Base-by-base conservation (phyloP, 345 rosid species). In the Gossypium ekmanianum region DNA sequence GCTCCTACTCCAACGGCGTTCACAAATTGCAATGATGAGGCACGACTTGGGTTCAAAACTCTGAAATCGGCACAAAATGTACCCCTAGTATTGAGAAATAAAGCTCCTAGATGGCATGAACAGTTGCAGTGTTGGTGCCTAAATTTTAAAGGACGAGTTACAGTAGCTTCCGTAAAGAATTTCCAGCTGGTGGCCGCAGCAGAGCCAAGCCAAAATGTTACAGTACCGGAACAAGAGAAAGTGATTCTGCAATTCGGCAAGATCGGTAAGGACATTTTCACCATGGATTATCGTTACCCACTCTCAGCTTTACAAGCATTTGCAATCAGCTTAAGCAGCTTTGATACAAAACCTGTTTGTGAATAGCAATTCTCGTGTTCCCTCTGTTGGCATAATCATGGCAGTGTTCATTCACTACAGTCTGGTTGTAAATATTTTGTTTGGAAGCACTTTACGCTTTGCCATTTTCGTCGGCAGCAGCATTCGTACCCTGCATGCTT, bases 261-360 rank as follows among this genome's bases (percentile, higher is more conserved):
- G 86, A 92, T 94, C 70, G 97, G 97, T 11, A 91, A 89, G 85
- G 98, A 92, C 78, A 91, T 90, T 63, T 94, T 94, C 85, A 91
- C 98, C 20, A 89, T 94, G 98, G 98, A 94, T 81, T 94, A 89
- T 78, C 86, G 90, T 59, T 92, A 94, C 18, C 98, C 98, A 12
- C 87, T 94, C 61, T 94, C 98, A 70, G 94, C 98, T 56, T 92
- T 94, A 71, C 98, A 94, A 84, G 97, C 97, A n/a, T 94, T 94
- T 76, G 91, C 97, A 51, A 87, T 94, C 80, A 87, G 98, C 87
- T 75, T 94, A 88, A 92, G 98, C 82, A 92, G 98, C 89, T 94
- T 94, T 77, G 97, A 91, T 80, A 90, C 97, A 54, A 94, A 94
- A 84, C 97, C 91, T 26, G 97, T 94, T 45, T 94, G 97, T 71